phyloP scores from a whole-genome alignment of 2,329 filamentous ascomycete species.

The Phialemoniopsis sp. region DNA sequence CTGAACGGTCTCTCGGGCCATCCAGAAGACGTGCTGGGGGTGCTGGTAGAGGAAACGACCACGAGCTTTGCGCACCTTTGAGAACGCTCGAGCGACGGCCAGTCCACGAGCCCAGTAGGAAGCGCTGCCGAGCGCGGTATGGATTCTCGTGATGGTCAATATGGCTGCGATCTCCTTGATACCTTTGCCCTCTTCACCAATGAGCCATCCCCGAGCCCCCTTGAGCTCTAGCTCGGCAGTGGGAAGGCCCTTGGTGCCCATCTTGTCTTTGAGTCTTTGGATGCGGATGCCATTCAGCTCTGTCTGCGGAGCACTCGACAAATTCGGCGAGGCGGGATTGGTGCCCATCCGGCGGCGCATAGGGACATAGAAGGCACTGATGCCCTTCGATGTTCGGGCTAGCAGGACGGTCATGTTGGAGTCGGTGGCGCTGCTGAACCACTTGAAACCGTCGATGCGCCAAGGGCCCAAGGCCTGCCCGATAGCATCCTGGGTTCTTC shows the following conservation, averaged over 20 bases:
- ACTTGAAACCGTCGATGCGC: slow-evolving; percentile 57
- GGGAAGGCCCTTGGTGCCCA: slow-evolving; percentile 57
- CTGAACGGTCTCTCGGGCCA: slow-evolving; percentile 39
- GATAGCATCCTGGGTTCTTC: background rate
- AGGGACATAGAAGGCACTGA: slow-evolving; percentile 54
- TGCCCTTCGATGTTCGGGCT: slow-evolving; percentile 40
- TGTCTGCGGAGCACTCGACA: no score
- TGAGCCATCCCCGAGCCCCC: slow-evolving; percentile 44
- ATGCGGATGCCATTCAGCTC: slow-evolving; percentile 55
- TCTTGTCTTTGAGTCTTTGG: slow-evolving; percentile 56
- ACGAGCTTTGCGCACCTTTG: slow-evolving; percentile 43
- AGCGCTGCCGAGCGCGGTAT: slow-evolving; percentile 35
- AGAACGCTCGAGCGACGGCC: slow-evolving; percentile 40
- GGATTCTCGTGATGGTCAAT: slow-evolving; percentile 52
- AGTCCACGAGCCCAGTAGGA: slow-evolving; percentile 40
- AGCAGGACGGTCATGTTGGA: slow-evolving; percentile 53
- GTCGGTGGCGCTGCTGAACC: slow-evolving; percentile 60
- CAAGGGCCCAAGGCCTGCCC: slow-evolving; percentile 24
- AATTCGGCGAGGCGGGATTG: no score
- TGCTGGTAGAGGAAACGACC: slow-evolving; percentile 35
- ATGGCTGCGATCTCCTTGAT: slow-evolving; percentile 56
- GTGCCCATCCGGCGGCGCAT: no score
- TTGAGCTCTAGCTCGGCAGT: slow-evolving; percentile 58
- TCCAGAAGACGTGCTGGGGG: slow-evolving; percentile 36
- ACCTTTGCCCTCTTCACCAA: slow-evolving; percentile 54